Percentiles rank a stretch among this genome's conserved stretches.
Evolutionary conservation across 2,329 filamentous ascomycete genomes (phyloP).

Genomic region (Penicillium sp.): DNA sequence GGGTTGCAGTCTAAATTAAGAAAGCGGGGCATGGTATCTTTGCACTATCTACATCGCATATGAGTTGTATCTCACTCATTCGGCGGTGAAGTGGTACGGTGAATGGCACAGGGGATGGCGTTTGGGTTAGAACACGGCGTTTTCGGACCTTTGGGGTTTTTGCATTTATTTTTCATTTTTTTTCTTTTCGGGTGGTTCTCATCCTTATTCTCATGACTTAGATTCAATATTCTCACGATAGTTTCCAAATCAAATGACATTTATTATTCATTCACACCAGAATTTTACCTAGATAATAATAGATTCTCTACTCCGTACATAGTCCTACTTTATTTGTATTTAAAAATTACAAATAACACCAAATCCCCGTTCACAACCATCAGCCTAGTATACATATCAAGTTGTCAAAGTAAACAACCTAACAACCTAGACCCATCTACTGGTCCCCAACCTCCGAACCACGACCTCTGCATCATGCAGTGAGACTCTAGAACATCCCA

Average conservation of each 20-base stretch:
- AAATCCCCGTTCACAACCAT: background rate
- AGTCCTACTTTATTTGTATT: background rate
- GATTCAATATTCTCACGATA: background rate
- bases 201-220: background rate
- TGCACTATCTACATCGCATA: background rate
- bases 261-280: background rate
- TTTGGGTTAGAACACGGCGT: background rate
- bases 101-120: background rate
- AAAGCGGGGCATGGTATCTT: background rate
- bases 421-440: background rate
- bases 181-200: background rate
- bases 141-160: background rate
- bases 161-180: background rate
- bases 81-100: background rate
- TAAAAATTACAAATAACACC: background rate
- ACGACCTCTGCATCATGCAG: background rate
- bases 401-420: background rate
- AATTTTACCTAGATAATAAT: background rate
- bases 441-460: background rate
- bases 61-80: background rate
- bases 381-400: background rate
- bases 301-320: background rate
- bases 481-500: background rate
- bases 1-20: conserved; percentile 19
- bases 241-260: background rate